These are phyloP conservation scores for Sporothrix inflata DNA, from an alignment of 2,329 filamentous ascomycete species.

Conservation along the genomic window DNA sequence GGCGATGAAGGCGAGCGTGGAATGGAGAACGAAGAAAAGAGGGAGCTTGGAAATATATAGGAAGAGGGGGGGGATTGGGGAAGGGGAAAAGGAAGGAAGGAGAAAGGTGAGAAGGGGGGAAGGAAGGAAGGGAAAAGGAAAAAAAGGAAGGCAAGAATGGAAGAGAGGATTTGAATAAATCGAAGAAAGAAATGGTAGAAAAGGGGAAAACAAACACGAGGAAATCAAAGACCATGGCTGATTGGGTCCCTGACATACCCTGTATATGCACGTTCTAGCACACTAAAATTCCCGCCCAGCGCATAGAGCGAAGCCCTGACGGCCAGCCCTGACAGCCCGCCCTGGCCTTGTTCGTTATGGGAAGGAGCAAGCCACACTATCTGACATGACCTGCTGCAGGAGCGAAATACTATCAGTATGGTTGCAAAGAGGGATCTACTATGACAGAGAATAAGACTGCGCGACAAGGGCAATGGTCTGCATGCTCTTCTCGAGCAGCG, in stretches of 20 bases:
- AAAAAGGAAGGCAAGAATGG: not conserved
- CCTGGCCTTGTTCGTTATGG: not conserved
- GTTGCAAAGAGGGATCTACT: not conserved
- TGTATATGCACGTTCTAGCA: not conserved
- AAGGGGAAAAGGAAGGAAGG: not conserved
- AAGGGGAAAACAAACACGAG: constrained; percentile 5
- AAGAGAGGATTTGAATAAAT: not conserved
- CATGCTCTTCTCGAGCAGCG: no score
- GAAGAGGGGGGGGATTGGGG: not conserved
- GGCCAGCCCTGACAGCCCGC: not conserved
- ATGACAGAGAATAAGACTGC: not conserved
- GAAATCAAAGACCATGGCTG: not conserved
- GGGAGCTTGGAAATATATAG: not conserved
- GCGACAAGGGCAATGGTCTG: no score
- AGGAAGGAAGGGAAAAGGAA: not conserved
- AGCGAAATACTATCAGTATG: not conserved
- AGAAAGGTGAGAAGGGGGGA: not conserved
- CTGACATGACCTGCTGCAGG: not conserved
- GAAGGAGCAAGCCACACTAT: not conserved
- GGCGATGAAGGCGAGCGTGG: not conserved
- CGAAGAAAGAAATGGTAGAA: not conserved
- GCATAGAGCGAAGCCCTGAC: constrained; percentile 8
- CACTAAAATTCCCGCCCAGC: not conserved
- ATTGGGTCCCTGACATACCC: not conserved
- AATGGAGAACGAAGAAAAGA: not conserved